Conservation (phyloP, 2,329 filamentous ascomycete genomes). For the Neofusicoccum cordaticola region DNA sequence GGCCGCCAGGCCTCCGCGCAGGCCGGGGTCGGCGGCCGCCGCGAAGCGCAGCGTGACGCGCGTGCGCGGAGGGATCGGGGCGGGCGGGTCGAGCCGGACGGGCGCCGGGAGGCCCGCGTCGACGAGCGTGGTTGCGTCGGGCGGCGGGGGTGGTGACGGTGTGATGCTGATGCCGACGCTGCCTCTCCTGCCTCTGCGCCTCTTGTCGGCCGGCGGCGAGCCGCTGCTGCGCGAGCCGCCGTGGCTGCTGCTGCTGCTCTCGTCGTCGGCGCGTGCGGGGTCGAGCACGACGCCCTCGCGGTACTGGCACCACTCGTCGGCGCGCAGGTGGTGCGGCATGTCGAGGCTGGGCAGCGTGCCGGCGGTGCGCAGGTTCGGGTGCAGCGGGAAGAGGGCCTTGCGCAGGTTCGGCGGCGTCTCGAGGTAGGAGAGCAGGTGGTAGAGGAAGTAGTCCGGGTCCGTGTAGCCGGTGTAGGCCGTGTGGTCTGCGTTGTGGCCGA, state of each 20-base stretch:
- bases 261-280: background rate
- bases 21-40: slow-evolving; percentile 36
- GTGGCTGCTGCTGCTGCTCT: background rate
- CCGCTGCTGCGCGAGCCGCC: slow-evolving; percentile 4
- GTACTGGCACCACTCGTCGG: slow-evolving; percentile 74
- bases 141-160: no score
- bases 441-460: slow-evolving; percentile 76
- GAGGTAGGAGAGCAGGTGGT: slow-evolving; percentile 75
- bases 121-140: slow-evolving; percentile 36
- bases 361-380: slow-evolving; percentile 72
- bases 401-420: slow-evolving; percentile 83
- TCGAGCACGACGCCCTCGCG: slow-evolving; percentile 70
- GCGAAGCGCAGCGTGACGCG: slow-evolving; percentile 71
- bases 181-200: slow-evolving; percentile 37
- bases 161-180: background rate
- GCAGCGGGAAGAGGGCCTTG: slow-evolving; percentile 70
- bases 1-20: slow-evolving; percentile 38
- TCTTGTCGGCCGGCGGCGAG: slow-evolving; percentile 30
- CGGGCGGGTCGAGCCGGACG: slow-evolving; percentile 50
- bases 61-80: slow-evolving; percentile 65
- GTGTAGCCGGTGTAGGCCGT: slow-evolving; percentile 23
- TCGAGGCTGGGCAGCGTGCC: slow-evolving; percentile 74
- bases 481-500: slow-evolving; percentile 46
- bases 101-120: slow-evolving; percentile 50
- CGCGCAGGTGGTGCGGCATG: slow-evolving; percentile 78